A percentile compares a stretch with the other conserved stretches of the same genome.
These are phyloP conservation scores for Iodosphaeria phyllophila DNA, from an alignment of 2,329 filamentous ascomycete species.

Conservation along the genomic window DNA sequence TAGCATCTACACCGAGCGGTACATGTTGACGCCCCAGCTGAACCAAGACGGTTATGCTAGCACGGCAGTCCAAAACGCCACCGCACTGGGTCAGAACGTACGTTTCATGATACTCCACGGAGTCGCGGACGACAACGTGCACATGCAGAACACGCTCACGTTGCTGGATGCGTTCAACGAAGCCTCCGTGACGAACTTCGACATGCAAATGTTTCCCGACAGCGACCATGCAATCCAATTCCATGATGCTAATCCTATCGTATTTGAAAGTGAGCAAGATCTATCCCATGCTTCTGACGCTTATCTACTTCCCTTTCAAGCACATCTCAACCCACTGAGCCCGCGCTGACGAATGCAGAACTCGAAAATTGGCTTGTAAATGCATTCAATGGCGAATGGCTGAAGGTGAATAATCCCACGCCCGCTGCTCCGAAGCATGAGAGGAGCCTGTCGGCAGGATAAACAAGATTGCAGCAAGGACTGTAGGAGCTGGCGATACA, in stretches of 20 bases:
- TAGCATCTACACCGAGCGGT: slow-evolving; percentile 84
- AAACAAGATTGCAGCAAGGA: no score
- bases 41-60: slow-evolving; percentile 63
- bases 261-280: slow-evolving; percentile 89
- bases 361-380: slow-evolving; percentile 84
- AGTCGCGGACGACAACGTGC: slow-evolving; percentile 92
- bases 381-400: slow-evolving; percentile 94
- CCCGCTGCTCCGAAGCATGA: no score
- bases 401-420: slow-evolving; percentile 34
- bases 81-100: slow-evolving; percentile 55
- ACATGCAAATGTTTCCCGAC: slow-evolving; percentile 91
- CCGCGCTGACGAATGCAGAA: slow-evolving; percentile 31
- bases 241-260: slow-evolving; percentile 77
- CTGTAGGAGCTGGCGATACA: no score
- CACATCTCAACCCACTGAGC: slow-evolving; percentile 1
- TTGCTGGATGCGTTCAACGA: slow-evolving; percentile 76
- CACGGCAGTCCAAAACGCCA: slow-evolving; percentile 55
- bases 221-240: slow-evolving; percentile 92
- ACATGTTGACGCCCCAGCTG: slow-evolving; percentile 86
- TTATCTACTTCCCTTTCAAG: slow-evolving; percentile 1
- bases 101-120: slow-evolving; percentile 94
- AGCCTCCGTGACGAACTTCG: slow-evolving; percentile 73
- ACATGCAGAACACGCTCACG: slow-evolving; percentile 83
- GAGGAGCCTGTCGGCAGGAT: no score
- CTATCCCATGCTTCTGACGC: no score